Evolutionary conservation across 2,329 filamentous ascomycete species (phyloP), one percentile per base, ranked within the genome.

Genomic region (Exophiala xenobiotica): DNA sequence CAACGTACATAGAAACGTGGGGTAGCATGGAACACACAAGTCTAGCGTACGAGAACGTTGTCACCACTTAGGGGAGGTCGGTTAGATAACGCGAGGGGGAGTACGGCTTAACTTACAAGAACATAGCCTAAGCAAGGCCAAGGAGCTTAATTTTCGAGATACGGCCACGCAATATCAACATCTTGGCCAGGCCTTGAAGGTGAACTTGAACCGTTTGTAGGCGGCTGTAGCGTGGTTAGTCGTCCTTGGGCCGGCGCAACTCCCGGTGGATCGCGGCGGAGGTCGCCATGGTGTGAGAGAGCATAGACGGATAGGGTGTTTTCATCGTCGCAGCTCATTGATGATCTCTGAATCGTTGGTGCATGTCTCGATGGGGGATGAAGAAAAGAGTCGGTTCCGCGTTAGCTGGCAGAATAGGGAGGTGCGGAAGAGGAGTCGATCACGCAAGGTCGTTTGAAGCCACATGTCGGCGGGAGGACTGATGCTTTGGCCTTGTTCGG

Each of bases 121-220:
- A 68, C 19, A 74, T 58, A 0, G 66, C 65, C 23, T 68, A 61
- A 6, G 67, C 65, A 20, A 73, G 51, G 2, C 71, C 70, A 7
- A 66, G 65, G 14, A 70, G 58, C 24, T 61, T 61, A 23, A 74
- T 64, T 8, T 67, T 64, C 3, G 62, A 53, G 6, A 74, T 48
- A 0, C 71, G 70, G 4, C 70, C 70, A 23, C 66, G 65, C 5
- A 70, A 42, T 16, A 65, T 63, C 33, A 73, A 51, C 54, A 71
- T 61, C 39, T 69, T 65, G 4, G 66, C 54, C 26, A 71, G 51
- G 0, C 69, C 69, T 44, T 63, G 56, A 8, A 68, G 54, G 52
- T 71, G 69, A 2, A 69, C 59, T 18, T 54, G 48, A 35, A 68
- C 60, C 22, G 70, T 70, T 4, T 67, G 63, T 3, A 64, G 61